Conservation (phyloP, 177 flowering plant genomes). For the Telopea speciosissima region DNA sequence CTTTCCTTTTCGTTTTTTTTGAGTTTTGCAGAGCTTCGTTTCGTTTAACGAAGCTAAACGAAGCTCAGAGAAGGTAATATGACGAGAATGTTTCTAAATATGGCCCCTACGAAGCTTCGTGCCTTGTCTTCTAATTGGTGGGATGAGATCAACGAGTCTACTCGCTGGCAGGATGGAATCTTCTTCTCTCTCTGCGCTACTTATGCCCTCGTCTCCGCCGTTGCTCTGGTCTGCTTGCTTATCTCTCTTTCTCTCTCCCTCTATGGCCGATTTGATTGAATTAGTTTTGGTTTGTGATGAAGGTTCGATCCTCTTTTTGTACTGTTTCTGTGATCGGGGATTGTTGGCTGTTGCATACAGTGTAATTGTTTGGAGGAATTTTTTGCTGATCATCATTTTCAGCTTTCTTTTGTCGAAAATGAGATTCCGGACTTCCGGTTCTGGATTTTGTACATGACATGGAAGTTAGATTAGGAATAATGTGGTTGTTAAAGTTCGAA, state of each 20-base stretch:
- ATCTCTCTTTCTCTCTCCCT: not conserved
- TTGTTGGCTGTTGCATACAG: too few species aligned
- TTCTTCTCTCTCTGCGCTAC: slow-evolving; percentile 74
- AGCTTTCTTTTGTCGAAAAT: not conserved
- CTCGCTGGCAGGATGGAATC: slow-evolving; percentile 83
- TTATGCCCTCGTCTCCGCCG: slow-evolving; percentile 75
- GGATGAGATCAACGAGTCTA: slow-evolving; percentile 76
- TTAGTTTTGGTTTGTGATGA: not conserved
- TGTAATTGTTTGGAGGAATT: not conserved
- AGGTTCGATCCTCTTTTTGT: not conserved
- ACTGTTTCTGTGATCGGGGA: not conserved
- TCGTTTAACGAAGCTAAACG: not conserved
- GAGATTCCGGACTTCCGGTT: not conserved
- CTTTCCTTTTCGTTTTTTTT: too few species aligned
- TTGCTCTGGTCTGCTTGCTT: slow-evolving; percentile 56
- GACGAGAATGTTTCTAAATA: slow-evolving; percentile 7
- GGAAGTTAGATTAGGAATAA: not conserved
- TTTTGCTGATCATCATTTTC: not conserved
- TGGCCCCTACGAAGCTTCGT: slow-evolving; percentile 7
- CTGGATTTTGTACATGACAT: not conserved
- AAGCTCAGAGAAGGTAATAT: not conserved
- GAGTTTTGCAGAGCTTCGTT: not conserved
- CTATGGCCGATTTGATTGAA: slow-evolving; percentile 11
- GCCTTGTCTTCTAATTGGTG: slow-evolving; percentile 49
- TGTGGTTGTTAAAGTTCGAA: not conserved